Base-by-base conservation (phyloP, 129 eudicot genomes). In the Escallonia rubra region DNA sequence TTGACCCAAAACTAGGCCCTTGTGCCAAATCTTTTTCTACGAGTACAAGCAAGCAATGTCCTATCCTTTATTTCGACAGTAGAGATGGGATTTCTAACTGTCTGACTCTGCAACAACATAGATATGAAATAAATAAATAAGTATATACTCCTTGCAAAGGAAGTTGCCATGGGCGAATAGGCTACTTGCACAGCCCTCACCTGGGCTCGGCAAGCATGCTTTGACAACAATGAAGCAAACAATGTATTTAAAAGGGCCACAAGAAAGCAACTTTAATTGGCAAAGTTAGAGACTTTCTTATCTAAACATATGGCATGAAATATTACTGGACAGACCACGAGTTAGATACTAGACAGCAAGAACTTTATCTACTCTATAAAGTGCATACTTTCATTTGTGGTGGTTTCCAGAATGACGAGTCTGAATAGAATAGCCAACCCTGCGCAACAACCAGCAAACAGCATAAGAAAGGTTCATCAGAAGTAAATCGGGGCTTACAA, bases 361-460 rank as follows among this genome's bases (percentile, higher is more conserved):
- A 46, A 46, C 50, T 46, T 46, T 46, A 5, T 9, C 10, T 46
- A 2, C 43, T 15, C 40, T 14, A 41, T 15, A 23, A 9, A 59
- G 45, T 40, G 61, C 81, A 39, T 85, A 90, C 99, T 89, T 94
- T 77, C 97, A 90, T 94, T 79, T 94, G 97, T 58, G 96, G 93
- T 39, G 96, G 99, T 63, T 94, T 81, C 99, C 99, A 94, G 76
- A 84, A 94, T 9, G 89, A 69, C 2, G 99, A 89, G 69, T 87
- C 93, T 8, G 99, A 85, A 67, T 87, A 94, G 73, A 94, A 94
- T 51, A 94, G 75, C 99, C 99, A 89, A 14, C 99, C 99, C 96
- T 94, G 89, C 58, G 34, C 1, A 23, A 23, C 34, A 23, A 23
- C 34, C 34, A 23, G 34, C 34, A 23, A 23, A 23, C 34, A 23